Conservation (phyloP, 495 filamentous ascomycete species). For the Pseudoneurospora amorphoporcata region DNA sequence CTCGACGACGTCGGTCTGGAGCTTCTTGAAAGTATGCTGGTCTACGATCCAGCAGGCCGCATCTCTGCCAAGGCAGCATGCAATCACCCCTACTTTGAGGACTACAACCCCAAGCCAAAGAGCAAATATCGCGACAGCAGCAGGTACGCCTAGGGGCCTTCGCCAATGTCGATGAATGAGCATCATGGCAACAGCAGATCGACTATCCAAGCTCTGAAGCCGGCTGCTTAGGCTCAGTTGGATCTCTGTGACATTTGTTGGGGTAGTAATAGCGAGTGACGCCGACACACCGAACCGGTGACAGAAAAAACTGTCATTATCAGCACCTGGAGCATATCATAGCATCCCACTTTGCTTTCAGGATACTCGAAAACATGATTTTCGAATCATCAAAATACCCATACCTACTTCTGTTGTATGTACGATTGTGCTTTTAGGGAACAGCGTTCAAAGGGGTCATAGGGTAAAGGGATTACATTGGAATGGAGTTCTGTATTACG, state of each 20-base stretch:
- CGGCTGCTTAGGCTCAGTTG: neutral
- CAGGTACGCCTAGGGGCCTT: conserved; percentile 27
- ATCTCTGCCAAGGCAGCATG: conserved; percentile 95
- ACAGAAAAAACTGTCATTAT: neutral
- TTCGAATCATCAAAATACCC: neutral
- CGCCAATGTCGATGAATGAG: neutral
- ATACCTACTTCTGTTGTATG: conserved; percentile 1
- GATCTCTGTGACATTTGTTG: neutral
- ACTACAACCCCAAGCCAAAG: conserved; percentile 36
- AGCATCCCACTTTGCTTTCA: conserved; percentile 13
- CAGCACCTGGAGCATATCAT: conserved; percentile 11
- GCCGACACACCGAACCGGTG: neutral
- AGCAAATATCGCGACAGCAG: conserved; percentile 23
- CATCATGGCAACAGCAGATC: neutral
- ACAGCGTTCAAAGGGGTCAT: neutral
- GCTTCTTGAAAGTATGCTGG: conserved; percentile 82
- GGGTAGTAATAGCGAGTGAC: neutral
- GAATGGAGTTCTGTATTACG: neutral
- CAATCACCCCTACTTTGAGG: conserved; percentile 83
- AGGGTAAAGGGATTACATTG: neutral
- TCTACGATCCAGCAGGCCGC: conserved; percentile 88
- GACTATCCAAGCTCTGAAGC: neutral
- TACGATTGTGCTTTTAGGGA: neutral
- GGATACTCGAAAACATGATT: conserved; percentile 12
- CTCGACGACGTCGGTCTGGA: conserved; percentile 71